Base-by-base conservation (phyloP, 2,329 filamentous ascomycete genomes). In the Colletotrichum lindemuthianum region DNA sequence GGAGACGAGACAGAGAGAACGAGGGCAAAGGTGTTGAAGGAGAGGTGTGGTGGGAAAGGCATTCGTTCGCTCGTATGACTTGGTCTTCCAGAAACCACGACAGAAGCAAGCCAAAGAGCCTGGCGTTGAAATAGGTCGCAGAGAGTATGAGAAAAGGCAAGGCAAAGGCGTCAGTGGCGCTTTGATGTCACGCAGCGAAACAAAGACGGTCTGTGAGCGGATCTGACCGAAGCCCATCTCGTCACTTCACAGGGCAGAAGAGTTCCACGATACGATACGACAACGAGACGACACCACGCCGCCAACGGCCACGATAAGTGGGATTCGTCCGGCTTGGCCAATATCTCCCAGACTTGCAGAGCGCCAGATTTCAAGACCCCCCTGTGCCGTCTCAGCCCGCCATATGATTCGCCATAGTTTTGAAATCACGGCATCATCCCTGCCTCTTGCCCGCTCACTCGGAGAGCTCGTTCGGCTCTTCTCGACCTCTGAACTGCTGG, bases 321-420 rank as follows among this genome's bases (percentile, higher is more conserved):
- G 51, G 41, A 54, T 54, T 44, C 15, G 39, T 54, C 37, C 44
- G 51, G 24, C 24, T 24, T 24, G 24, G 4, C 24, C 24, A 44
- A 54, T 43, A 44, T 32, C 12, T 13, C 39, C 13, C 24, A 24
- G 10, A 37, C 39, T 10, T 11, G 9, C 40, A 32, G 33, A 3
- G n/a, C 16, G 16, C 37, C 43, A 56, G 33, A 50, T 54, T 63
- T 49, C 60, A 63, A 64, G 32, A 41, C 51, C 40, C 61, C 61
- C 61, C 58, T 65, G 58, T 51, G 47, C 40, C 51, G 58, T 55
- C 58, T 65, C 61, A 48, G 45, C 47, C 36, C 37, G 13, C 45
- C 45, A 41, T 45, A 61, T 61, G 61, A 65, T 65, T 65, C 61
- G 61, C 58, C 61, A 65, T 65, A 43, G 61, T 65, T 65, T 65